Conservation (phyloP, 345 rosid species). For the Clarkia xantiana region DNA sequence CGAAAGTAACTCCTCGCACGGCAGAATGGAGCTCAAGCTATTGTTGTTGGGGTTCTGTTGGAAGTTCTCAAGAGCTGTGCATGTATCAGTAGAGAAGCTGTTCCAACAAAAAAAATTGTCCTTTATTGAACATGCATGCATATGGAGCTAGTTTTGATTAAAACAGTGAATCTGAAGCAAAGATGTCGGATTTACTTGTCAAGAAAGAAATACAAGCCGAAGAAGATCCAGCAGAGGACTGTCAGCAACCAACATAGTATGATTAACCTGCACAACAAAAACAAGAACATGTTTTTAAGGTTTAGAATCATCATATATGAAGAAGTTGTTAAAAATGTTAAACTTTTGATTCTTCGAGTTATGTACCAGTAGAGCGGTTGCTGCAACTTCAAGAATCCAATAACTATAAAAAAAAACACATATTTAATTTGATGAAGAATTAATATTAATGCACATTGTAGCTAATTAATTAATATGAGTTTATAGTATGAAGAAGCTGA, state of each 20-base stretch:
- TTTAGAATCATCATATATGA: background rate
- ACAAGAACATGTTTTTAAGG: background rate
- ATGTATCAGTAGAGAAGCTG: conserved; percentile 53
- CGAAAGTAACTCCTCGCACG: conserved; percentile 38
- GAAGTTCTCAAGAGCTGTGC: conserved; percentile 43
- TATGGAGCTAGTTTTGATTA: background rate
- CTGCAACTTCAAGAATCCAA: conserved; percentile 28
- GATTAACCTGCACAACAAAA: conserved; percentile 36
- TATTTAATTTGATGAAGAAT: background rate
- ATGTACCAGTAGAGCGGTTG: conserved; percentile 29
- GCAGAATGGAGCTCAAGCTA: conserved; percentile 55
- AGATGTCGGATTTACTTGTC: conserved; percentile 23
- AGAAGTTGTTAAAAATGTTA: background rate
- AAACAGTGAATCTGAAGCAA: background rate
- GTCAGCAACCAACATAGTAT: conserved; percentile 46
- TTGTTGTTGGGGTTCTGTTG: conserved; percentile 41
- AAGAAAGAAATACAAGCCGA: conserved; percentile 46
- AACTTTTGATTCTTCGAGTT: background rate
- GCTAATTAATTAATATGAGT: background rate
- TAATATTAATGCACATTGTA: background rate
- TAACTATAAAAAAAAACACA: conserved; percentile 24
- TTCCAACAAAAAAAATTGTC: no score
- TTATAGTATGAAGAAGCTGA: background rate
- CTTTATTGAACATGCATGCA: no score
- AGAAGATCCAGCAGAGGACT: conserved; percentile 42